Base-by-base conservation (phyloP, 306 rosid species). In the Vigna reflexopilosa region DNA sequence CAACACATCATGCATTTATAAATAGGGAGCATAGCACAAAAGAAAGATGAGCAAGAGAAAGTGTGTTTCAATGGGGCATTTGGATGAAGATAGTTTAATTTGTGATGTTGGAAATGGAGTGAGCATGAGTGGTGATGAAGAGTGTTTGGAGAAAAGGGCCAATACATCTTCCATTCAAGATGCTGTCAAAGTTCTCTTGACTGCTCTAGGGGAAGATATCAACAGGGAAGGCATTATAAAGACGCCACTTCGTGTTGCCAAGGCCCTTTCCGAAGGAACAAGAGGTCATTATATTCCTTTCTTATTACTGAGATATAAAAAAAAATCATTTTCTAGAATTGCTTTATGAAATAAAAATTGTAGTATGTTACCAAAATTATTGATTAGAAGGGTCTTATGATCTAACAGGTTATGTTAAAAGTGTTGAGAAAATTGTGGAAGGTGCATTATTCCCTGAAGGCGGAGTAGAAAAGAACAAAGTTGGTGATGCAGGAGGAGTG, bases 221-320 rank as follows among this genome's bases (percentile, higher is more conserved):
- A 66, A 66, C 9, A 40, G 71, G 2, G 71, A 66, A 42, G 71
- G 71, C 52, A 66, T 66, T 1, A 66, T 6, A 66, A 66, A 66
- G 52, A 66, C 71, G 42, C 71, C 71, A 66, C 71, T 9, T 66
- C 71, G 71, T 40, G 71, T 66, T 66, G 52, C 71, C 0, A 66
- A 66, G 19, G 71, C 71, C 11, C 51, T 66, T 11, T 20, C 2
- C 20, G 71, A 66, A 40, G 71, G 71, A 66, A 66, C 51, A 11
- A 66, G 0, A 66, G 71, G 71, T 66, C 2, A 30, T 30, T 30
- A 30, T 30, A 30, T 30, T 30, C 5, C 5, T 30, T 30, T 30
- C 34, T 30, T 30, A 30, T 30, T 30, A 30, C 34, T 30, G 5
- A 30, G 34, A 30, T 30, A 30, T 30, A 0, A 30, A 0, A 30